phyloP scores from a whole-genome alignment of 495 filamentous ascomycete species.

The Copromyces sp. region DNA sequence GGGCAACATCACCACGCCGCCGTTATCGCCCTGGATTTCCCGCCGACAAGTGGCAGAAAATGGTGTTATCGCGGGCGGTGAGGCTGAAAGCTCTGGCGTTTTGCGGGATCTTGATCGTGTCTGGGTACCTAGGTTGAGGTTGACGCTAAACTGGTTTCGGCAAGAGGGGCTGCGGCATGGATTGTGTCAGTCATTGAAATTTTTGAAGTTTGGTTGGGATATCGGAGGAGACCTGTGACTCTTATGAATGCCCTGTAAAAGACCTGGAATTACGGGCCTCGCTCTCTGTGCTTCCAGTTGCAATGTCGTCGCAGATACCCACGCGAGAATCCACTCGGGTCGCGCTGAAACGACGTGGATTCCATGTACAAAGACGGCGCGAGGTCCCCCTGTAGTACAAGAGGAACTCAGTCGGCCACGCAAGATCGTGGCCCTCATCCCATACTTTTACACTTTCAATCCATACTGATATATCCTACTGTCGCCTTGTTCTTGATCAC shows the following conservation, averaged over 20 bases:
- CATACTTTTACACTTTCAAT: not conserved
- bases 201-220: not conserved
- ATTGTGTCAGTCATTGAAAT: slow-evolving; percentile 1
- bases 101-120: slow-evolving; percentile 11
- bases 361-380: not conserved
- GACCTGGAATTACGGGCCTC: not conserved
- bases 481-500: not conserved
- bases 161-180: not conserved
- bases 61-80: slow-evolving; percentile 19
- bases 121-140: not conserved
- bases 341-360: not conserved
- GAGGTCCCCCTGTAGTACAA: not conserved
- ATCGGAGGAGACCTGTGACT: not conserved
- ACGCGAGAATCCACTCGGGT: not conserved
- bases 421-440: not conserved
- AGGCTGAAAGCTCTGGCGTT: slow-evolving; percentile 6
- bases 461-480: not conserved
- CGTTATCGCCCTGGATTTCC: slow-evolving; percentile 19
- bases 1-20: slow-evolving; percentile 4
- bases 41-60: slow-evolving; percentile 24
- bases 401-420: not conserved
- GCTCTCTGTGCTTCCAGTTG: not conserved
- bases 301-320: not conserved
- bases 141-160: not conserved
- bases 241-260: not conserved